Conservation (phyloP, 164 flowering plant genomes). For the Sextonia rubra region DNA sequence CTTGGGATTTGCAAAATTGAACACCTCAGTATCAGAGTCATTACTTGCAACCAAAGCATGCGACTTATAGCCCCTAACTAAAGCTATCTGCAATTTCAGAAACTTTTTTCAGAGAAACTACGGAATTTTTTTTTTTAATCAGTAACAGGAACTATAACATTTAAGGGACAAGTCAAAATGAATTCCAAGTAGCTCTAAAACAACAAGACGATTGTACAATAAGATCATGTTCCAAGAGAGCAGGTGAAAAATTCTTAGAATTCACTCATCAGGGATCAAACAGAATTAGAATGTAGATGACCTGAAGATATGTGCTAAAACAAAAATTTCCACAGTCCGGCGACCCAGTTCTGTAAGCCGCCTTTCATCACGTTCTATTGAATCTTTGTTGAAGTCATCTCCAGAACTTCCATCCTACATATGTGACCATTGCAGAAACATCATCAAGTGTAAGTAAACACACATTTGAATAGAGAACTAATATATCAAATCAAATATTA, state of each 20-base stretch:
- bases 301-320: conserved; percentile 91
- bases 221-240: background rate
- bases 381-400: conserved; percentile 85
- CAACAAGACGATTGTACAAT: background rate
- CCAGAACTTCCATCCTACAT: conserved; percentile 80
- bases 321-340: conserved; percentile 93
- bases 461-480: too few species aligned
- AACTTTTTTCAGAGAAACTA: background rate
- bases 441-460: background rate
- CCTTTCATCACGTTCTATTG: conserved; percentile 95
- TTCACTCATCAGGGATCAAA: background rate
- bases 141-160: background rate
- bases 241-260: background rate
- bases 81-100: background rate
- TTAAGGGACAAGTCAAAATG: too few species aligned
- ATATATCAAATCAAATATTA: background rate
- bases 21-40: too few species aligned
- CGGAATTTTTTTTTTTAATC: too few species aligned
- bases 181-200: background rate
- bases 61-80: too few species aligned
- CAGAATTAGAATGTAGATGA: conserved; percentile 16
- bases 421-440: background rate
- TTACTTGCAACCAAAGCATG: too few species aligned
- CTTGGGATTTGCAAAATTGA: too few species aligned
- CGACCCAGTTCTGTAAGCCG: conserved; percentile 95